Conservation (phyloP, 176 grass and related monocot genomes). For the Aegilops longissima region DNA sequence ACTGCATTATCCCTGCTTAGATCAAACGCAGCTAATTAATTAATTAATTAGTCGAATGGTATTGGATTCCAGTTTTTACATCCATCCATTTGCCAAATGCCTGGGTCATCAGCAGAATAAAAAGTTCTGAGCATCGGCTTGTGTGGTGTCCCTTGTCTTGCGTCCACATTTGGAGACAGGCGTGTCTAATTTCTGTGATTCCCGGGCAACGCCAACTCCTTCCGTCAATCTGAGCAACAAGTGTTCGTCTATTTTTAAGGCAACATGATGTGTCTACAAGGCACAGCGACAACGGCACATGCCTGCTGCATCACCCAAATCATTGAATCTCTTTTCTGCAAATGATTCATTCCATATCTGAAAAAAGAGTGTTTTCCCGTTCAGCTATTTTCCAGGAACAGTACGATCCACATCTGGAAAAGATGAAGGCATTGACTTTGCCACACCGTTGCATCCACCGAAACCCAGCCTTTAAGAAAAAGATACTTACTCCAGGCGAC, state of each 20-base stretch:
- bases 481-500: too few species aligned
- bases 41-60: slow-evolving; percentile 10
- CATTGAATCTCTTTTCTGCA: background rate
- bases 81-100: slow-evolving; percentile 32
- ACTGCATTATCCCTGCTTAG: slow-evolving; percentile 29
- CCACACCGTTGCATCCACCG: background rate
- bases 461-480: too few species aligned
- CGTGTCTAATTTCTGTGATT: slow-evolving; percentile 24
- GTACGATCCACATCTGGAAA: slow-evolving; percentile 32
- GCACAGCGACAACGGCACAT: slow-evolving; percentile 26
- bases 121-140: slow-evolving; percentile 33
- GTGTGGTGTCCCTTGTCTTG: slow-evolving; percentile 28
- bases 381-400: background rate
- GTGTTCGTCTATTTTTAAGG: slow-evolving; percentile 11
- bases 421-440: slow-evolving; percentile 12
- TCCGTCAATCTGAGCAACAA: slow-evolving; percentile 8
- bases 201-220: slow-evolving; percentile 19
- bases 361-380: background rate
- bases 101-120: background rate
- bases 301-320: background rate
- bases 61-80: slow-evolving; percentile 40
- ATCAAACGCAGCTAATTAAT: slow-evolving; percentile 21
- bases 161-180: slow-evolving; percentile 25
- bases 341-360: slow-evolving; percentile 23
- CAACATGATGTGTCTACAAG: background rate